phyloP scores from a whole-genome alignment of 2,329 filamentous ascomycete species.

The Cercospora janseana region DNA sequence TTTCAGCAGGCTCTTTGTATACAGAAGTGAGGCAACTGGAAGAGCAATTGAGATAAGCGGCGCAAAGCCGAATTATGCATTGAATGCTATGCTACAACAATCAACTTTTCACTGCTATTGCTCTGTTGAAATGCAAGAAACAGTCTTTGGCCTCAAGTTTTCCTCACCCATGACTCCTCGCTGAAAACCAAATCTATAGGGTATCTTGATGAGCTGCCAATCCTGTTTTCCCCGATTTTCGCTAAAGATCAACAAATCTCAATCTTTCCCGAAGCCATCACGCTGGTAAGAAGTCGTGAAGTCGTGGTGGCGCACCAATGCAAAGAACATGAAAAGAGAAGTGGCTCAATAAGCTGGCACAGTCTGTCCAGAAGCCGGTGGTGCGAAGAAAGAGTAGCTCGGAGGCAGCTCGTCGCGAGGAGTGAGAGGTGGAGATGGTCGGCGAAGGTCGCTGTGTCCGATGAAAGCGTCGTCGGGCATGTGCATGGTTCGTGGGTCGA shows the following conservation, averaged over 20 bases:
- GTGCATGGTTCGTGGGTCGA: constrained; percentile 39
- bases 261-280: no score
- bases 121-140: no score
- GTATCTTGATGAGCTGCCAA: constrained; percentile 11
- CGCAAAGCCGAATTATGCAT: no score
- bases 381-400: constrained; percentile 29
- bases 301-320: not conserved
- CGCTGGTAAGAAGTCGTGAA: not conserved
- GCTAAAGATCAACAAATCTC: not conserved
- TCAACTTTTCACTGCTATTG: no score
- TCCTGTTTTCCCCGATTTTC: not conserved
- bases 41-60: no score
- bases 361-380: constrained; percentile 5
- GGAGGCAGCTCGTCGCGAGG: constrained; percentile 30
- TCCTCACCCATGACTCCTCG: not conserved
- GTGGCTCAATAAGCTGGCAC: constrained; percentile 14
- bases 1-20: no score
- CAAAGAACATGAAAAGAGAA: not conserved
- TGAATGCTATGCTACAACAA: no score
- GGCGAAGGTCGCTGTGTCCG: constrained; percentile 29
- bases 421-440: constrained; percentile 12
- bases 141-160: no score
- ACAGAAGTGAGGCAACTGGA: no score
- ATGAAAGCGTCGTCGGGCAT: constrained; percentile 31
- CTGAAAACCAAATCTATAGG: constrained; percentile 13